Percentiles rank a stretch among this genome's conserved stretches.
Evolutionary conservation across 140 eudicot genomes (phyloP).

Genomic region (Flaveria floridana): DNA sequence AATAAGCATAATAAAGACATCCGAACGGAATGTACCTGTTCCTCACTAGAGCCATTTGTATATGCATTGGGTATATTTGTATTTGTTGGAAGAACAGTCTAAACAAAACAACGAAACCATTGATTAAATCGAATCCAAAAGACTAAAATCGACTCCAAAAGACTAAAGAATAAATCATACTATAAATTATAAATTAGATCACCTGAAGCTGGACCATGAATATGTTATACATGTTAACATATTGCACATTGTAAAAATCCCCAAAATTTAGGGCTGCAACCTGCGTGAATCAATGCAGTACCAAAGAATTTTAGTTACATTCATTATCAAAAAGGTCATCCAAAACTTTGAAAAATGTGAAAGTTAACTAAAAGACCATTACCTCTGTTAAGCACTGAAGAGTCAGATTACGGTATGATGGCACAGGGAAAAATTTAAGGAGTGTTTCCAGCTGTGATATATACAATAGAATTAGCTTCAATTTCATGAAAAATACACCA

Average conservation of each 20-base stretch:
- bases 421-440: conserved; percentile 74
- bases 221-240: conserved; percentile 67
- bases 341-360: neutral
- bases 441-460: conserved; percentile 78
- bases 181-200: neutral
- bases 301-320: neutral
- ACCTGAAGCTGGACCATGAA: conserved; percentile 94
- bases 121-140: neutral
- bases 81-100: conserved; percentile 74
- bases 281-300: conserved; percentile 36
- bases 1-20: neutral
- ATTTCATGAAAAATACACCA: conserved; percentile 13
- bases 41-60: conserved; percentile 79
- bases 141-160: neutral
- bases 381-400: conserved; percentile 97
- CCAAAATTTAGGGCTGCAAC: conserved; percentile 93
- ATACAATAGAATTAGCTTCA: conserved; percentile 6
- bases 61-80: conserved; percentile 77
- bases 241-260: conserved; percentile 74
- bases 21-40: conserved; percentile 53
- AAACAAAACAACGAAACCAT: conserved; percentile 27
- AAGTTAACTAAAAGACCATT: conserved; percentile 5
- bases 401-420: conserved; percentile 81
- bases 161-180: neutral
- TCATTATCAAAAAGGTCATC: neutral